Conservation (phyloP, 139 green algal genomes). For the Spirogloea muscicola region DNA sequence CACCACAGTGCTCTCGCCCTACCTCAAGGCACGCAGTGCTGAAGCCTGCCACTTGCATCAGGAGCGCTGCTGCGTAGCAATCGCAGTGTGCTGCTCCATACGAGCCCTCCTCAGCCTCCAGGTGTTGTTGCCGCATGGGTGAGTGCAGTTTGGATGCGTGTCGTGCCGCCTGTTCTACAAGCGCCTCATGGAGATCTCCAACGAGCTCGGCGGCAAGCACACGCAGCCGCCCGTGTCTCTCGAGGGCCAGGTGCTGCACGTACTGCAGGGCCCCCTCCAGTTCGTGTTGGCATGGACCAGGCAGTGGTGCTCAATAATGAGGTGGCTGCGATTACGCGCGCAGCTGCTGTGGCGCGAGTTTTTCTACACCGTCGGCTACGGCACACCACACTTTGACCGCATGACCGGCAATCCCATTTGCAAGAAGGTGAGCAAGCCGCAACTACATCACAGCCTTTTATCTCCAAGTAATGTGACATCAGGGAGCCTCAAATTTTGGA, state of each 20-base stretch:
- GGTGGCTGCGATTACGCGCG: too few relatives aligned
- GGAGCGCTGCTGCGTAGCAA: too few relatives aligned
- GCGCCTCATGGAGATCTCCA: constrained; percentile 16
- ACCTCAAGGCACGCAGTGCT: constrained; percentile 89
- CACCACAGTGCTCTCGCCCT: constrained; percentile 85
- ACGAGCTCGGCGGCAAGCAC: neutral
- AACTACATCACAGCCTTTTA: too few relatives aligned
- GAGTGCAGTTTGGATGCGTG: constrained; percentile 45
- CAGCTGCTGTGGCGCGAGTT: constrained; percentile 62
- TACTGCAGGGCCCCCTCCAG: too few relatives aligned
- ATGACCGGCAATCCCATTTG: constrained; percentile 88
- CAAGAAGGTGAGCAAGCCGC: constrained; percentile 65
- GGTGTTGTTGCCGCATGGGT: too few relatives aligned
- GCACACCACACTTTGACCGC: constrained; percentile 73
- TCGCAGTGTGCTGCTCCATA: too few relatives aligned
- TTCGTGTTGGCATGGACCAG: too few relatives aligned
- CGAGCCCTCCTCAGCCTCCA: too few relatives aligned
- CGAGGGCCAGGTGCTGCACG: constrained; percentile 46
- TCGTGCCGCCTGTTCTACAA: constrained; percentile 38
- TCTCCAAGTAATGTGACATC: too few relatives aligned
- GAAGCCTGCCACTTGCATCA: too few relatives aligned
- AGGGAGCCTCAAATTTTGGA: too few relatives aligned
- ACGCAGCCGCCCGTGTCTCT: constrained; percentile 48
- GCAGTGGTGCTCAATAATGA: too few relatives aligned
- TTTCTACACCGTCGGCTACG: constrained; percentile 68